Base-by-base conservation (phyloP, 2,329 filamentous ascomycete species). In the Stagonosporopsis chrysanthemi region DNA sequence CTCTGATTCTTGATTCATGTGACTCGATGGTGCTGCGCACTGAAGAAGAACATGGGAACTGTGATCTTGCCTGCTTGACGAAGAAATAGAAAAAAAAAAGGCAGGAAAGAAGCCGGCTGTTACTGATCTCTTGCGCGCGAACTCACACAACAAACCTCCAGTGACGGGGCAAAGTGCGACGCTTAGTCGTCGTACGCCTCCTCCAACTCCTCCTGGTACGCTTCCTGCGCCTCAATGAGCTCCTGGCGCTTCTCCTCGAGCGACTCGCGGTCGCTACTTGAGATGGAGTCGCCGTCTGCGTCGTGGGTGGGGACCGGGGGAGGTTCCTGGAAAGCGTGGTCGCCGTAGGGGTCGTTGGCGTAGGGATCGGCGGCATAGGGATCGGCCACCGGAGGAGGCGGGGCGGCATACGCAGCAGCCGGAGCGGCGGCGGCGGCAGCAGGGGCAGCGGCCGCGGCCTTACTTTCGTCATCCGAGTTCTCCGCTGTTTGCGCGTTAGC, bases 231-330 rank as follows among this genome's bases (percentile, higher is more conserved):
- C 66, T 86, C 83, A 59, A 84, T 80, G 4, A 84, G 71, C 52
- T 81, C 80, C 69, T 86, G 78, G 4, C 77, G 69, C 57, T 83
- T 83, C 82, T 86, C 64, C 79, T 85, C 71, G 78, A 83, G 46
- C 58, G 68, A 38, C 58, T 80, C 77, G 50, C 72, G 71, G 31
- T 75, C 72, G 53, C 70, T 73, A 61, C 71, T 74, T 56, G 72
- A 75, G 42, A 75, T 74, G 6, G 72, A 75, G 39, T 79, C 44
- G 76, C 76, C 61, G 68, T 80, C 55, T 70, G 76, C 50, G 74
- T 83, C 57, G 77, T 80, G 64, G 71, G 75, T 52, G 76, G 77
- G 67, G 28, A 76, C 68, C 49, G 74, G 65, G 36, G 72, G 70
- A 57, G 74, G 72, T 11, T 65, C 62, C 26, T 63, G 48, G 45